Evolutionary conservation across 352 stramenopile genomes (phyloP), one percentile per base, ranked within the genome.

Genomic region (Globisporangium cederbergense): DNA sequence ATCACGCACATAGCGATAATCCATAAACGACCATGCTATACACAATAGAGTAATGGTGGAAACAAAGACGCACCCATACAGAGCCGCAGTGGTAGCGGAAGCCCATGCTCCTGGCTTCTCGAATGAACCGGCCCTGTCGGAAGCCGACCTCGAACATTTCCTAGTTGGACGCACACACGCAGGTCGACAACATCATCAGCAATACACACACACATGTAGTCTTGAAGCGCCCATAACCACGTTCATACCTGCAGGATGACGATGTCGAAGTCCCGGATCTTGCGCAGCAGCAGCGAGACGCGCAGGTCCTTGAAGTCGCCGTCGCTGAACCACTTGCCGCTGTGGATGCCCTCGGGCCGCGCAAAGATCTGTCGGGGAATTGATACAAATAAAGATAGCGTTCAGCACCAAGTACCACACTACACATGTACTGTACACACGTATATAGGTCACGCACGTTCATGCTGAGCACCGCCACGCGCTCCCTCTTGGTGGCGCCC

Each of bases 291-390:
- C 38, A 91, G 75, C 47, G 79, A 68, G 34, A 86, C 63, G 14
- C 86, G 79, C 43, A 91, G 68, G 59, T 94, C 80, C 64, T 94
- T 94, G 62, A 83, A 71, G 69, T 94, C 86, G n/a, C 86, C 83
- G 8, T 62, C 52, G 47, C 77, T 67, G 58, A 93, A 87, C 83
- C 83, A 93, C 38, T 76, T 66, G 40, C 83, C 78, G 58, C 83
- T 90, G 75, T 91, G 81, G 65, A 94, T 91, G 40, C 79, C 78
- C 56, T 89, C 81, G 7, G 86, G 86, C 1, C 86, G 81, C 34
- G 83, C 77, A 46, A 94, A 92, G 62, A 90, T 88, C 79, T 94
- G 67, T 57, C n/a, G 11, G 34, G 9, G 30, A 25, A 28, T 30
- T 14, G 18, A 4, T 28, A 53, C 7, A 49, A 1, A 53, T 2